phyloP scores from a whole-genome alignment of 2,329 filamentous ascomycete genomes.

The Aspergillus glaucus region DNA sequence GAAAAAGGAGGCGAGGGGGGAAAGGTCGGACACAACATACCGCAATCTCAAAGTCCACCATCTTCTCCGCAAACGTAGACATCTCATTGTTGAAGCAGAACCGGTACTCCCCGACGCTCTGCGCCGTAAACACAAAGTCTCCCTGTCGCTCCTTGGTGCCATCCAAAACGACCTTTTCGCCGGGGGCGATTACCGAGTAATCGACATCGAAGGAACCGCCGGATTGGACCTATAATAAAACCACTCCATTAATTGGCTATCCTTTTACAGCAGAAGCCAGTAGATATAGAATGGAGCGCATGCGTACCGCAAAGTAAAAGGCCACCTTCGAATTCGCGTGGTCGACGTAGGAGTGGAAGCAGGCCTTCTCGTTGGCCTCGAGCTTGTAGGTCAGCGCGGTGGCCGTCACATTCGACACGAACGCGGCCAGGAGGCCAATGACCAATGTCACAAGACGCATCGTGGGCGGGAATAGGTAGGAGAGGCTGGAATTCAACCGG shows the following conservation, averaged over 20 bases:
- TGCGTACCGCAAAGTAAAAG: constrained; percentile 91
- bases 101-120: constrained; percentile 78
- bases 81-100: constrained; percentile 99
- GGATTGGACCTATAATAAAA: constrained; percentile 73
- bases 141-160: constrained; percentile 90
- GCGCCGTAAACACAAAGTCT: constrained; percentile 95
- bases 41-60: constrained; percentile 95
- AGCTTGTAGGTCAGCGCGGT: constrained; percentile 95
- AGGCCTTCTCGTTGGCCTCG: constrained; percentile 83
- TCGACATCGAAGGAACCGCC: constrained; percentile 97
- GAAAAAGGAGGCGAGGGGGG: too few species aligned
- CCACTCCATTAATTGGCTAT: background rate
- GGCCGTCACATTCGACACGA: constrained; percentile 66
- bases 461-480: constrained; percentile 12
- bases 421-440: constrained; percentile 63
- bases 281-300: background rate
- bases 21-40: constrained; percentile 45
- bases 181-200: constrained; percentile 78
- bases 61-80: constrained; percentile 95
- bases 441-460: constrained; percentile 63
- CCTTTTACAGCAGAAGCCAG: background rate
- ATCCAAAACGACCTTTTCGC: constrained; percentile 72
- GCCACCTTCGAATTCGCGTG: constrained; percentile 81
- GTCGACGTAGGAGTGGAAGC: constrained; percentile 81
- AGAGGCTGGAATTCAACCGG: constrained; percentile 10